Base-by-base conservation (phyloP, 495 filamentous ascomycete species). In the Penicillium canariense region DNA sequence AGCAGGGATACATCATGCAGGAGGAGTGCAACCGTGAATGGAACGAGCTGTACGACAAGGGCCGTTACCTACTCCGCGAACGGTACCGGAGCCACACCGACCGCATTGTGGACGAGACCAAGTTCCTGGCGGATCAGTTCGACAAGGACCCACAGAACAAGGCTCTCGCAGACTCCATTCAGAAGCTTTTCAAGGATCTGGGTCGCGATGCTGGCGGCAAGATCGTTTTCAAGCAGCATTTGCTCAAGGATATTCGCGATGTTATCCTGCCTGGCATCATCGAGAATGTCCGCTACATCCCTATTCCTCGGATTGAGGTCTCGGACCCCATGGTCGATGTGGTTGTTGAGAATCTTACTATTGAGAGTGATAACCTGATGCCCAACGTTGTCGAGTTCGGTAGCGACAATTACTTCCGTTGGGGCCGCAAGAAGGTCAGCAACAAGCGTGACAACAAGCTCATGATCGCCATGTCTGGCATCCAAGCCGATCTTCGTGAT, bases 341-440 rank as follows among this genome's bases (percentile, higher is more conserved):
- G 45, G 73, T 97, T 14, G 78, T 98, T 35, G 94, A 98, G 76
- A 98, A 98, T 68, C 77, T 98, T 23, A 85, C 96, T 36, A 81
- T 98, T 58, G 94, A 98, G 75, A 90, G 90, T 54, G 94, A 97
- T 74, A 98, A 98, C 73, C 82, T 98, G 59, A 90, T 94, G 81
- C 94, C 94, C 34, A 98, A 98, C 68, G 84, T 96, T 2, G 72
- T 97, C 23, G 95, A 98, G 64, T 83, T 97, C 61, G 84, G 84
- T 42, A 89, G 83, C 66, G 93, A 98, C 73, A 96, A 97, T 75
- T 96, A 96, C 77, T 91, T 91, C 82, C 86, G 89, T 56, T 97
- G 88, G 82, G 95, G 94, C 20, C 90, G 94, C 61, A 96, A 94
- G 86, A 81, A 79, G 54, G 77, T 87, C 45, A 80, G 82, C 68